phyloP scores from a whole-genome alignment of 805 yeast genomes.

The Metschnikowia chrysomelidarum region DNA sequence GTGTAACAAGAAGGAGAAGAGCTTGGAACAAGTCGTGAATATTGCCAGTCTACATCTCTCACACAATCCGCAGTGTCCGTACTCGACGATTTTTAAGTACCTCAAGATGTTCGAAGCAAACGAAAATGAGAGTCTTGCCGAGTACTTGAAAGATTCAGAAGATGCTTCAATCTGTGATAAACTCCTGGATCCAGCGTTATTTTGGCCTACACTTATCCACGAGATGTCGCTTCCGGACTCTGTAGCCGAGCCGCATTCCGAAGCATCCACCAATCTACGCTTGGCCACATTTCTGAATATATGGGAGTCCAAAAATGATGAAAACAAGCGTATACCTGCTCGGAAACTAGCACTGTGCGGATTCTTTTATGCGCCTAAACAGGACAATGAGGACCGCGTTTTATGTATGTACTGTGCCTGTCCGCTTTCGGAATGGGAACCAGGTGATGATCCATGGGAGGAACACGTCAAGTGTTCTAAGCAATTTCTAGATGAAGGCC shows the following conservation, averaged over 20 bases:
- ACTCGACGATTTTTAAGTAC: conserved; percentile 12
- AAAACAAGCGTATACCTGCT: conserved; percentile 13
- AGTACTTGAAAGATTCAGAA: conserved; percentile 1
- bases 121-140: no score
- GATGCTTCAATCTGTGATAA: no score
- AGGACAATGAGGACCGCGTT: conserved; percentile 33
- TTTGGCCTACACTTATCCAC: conserved; percentile 12
- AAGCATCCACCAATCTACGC: conserved; percentile 15
- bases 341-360: conserved; percentile 44
- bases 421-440: conserved; percentile 51
- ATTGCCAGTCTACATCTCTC: conserved; percentile 21
- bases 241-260: conserved; percentile 15
- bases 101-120: conserved; percentile 12
- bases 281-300: conserved; percentile 16
- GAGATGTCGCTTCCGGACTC: conserved; percentile 6
- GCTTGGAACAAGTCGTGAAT: conserved; percentile 18
- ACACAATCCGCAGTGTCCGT: conserved; percentile 20
- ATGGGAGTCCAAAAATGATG: conserved; percentile 15
- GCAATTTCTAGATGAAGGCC: conserved; percentile 7
- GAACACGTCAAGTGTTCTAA: conserved; percentile 46
- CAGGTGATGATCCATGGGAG: conserved; percentile 56
- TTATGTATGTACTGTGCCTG: conserved; percentile 32
- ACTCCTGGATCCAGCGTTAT: conserved; percentile 11
- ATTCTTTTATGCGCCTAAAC: conserved; percentile 34
- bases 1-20: conserved; percentile 44